Evolutionary conservation across 257 asterid species (phyloP).

Genomic region (Gentiana macrophylla): DNA sequence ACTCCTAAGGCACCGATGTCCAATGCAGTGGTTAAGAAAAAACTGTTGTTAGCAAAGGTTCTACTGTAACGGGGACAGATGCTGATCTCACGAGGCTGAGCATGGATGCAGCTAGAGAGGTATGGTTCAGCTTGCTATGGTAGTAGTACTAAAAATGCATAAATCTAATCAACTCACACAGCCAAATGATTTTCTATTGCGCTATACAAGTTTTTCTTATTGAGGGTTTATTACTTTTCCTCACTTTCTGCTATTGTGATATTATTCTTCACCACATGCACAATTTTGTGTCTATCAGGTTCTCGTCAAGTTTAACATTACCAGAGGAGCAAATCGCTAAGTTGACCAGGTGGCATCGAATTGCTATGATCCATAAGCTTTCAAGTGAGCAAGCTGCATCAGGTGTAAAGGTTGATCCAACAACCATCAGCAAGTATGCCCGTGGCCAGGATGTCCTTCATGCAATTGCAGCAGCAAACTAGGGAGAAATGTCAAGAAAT

Average conservation of each 20-base stretch:
- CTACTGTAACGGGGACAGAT: slow-evolving; percentile 98
- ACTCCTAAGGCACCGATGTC: slow-evolving; percentile 85
- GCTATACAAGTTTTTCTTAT: no score
- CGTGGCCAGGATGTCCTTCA: slow-evolving; percentile 99
- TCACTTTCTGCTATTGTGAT: neutral
- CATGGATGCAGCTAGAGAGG: slow-evolving; percentile 99
- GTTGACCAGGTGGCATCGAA: slow-evolving; percentile 94
- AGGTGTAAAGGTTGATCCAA: slow-evolving; percentile 90
- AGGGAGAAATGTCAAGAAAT: slow-evolving; percentile 99
- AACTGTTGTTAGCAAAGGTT: slow-evolving; percentile 68
- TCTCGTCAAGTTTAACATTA: slow-evolving; percentile 86
- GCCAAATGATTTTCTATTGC: neutral
- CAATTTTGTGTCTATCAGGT: slow-evolving; percentile 43
- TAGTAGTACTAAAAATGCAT: neutral
- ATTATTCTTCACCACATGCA: slow-evolving; percentile 5
- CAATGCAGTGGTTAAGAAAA: slow-evolving; percentile 69
- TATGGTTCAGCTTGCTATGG: slow-evolving; percentile 22
- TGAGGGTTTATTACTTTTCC: neutral
- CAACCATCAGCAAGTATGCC: slow-evolving; percentile 93
- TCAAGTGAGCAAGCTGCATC: slow-evolving; percentile 99
- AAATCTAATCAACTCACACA: neutral
- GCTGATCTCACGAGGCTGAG: slow-evolving; percentile 98
- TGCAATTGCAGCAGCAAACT: slow-evolving; percentile 99
- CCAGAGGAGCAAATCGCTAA: slow-evolving; percentile 88
- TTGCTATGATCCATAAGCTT: slow-evolving; percentile 91